phyloP scores from a whole-genome alignment of 2,329 filamentous ascomycete genomes.

The Colletotrichum sp. region DNA sequence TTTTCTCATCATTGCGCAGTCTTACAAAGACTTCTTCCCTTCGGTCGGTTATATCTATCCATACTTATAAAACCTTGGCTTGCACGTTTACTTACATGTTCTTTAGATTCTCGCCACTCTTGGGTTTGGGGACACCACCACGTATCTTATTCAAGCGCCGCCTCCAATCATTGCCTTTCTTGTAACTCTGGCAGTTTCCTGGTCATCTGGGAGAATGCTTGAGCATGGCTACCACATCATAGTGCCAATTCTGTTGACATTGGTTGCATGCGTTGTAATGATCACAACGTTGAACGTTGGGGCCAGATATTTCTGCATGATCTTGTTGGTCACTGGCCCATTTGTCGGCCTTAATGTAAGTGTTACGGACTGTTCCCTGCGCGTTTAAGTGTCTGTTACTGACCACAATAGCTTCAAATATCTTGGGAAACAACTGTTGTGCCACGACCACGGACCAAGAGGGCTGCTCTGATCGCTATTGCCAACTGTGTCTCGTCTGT shows the following conservation, averaged over 20 bases:
- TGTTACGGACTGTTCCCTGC: neutral
- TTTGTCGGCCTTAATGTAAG: conserved; percentile 40
- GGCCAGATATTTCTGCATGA: conserved; percentile 46
- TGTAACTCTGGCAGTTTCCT: conserved; percentile 39
- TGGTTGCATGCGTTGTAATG: conserved; percentile 44
- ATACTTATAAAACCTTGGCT: neutral
- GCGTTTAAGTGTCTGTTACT: neutral
- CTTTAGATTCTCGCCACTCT: conserved; percentile 32
- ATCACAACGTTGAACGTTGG: conserved; percentile 44
- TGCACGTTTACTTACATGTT: neutral
- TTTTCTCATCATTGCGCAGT: conserved; percentile 45
- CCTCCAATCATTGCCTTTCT: conserved; percentile 46
- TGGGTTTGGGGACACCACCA: conserved; percentile 30
- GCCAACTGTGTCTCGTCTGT: conserved; percentile 44
- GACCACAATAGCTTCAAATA: conserved; percentile 32
- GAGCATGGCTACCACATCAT: conserved; percentile 46
- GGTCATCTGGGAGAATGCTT: conserved; percentile 40
- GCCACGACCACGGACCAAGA: conserved; percentile 42
- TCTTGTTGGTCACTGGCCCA: conserved; percentile 41
- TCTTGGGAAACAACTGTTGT: conserved; percentile 48
- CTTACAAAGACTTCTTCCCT: conserved; percentile 49
- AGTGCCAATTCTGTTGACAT: conserved; percentile 37
- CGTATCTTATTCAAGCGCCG: conserved; percentile 45
- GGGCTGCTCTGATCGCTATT: conserved; percentile 45
- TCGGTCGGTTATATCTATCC: conserved; percentile 27